A percentile compares a stretch with the other conserved stretches of the same genome.
These are phyloP conservation scores for Capsicum pubescens DNA, from an alignment of 257 asterid species.

Conservation along the genomic window DNA sequence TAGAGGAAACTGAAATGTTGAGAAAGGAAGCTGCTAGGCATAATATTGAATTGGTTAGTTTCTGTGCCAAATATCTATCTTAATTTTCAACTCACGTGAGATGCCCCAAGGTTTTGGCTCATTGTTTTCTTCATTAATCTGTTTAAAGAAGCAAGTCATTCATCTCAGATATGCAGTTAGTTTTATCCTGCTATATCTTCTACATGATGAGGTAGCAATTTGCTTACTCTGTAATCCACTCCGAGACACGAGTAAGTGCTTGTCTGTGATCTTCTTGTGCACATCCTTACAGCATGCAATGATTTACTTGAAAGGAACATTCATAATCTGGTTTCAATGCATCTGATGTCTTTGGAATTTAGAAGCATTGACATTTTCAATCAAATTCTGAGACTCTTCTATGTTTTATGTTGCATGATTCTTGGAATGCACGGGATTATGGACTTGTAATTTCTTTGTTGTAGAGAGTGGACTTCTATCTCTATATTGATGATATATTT, in stretches of 20 bases:
- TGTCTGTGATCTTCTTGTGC: neutral
- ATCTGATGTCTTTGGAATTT: neutral
- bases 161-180: neutral
- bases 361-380: neutral
- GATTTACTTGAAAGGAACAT: neutral
- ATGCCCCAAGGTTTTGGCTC: neutral
- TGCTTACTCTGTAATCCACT: conserved; percentile 8
- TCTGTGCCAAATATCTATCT: conserved; percentile 25
- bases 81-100: neutral
- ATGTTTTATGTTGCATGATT: conserved; percentile 5
- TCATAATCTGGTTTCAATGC: neutral
- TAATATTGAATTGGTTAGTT: conserved; percentile 78
- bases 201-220: conserved; percentile 16
- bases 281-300: neutral
- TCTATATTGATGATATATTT: neutral
- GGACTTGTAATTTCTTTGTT: neutral
- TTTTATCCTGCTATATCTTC: neutral
- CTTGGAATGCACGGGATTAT: neutral
- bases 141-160: neutral
- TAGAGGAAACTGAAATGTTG: conserved; percentile 84
- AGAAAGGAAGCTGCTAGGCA: conserved; percentile 73
- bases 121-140: neutral
- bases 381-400: conserved; percentile 3
- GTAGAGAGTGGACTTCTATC: neutral
- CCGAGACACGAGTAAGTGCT: neutral